Base-by-base conservation (phyloP, 176 grass and related monocot genomes). In the Phoenix dactylifera region DNA sequence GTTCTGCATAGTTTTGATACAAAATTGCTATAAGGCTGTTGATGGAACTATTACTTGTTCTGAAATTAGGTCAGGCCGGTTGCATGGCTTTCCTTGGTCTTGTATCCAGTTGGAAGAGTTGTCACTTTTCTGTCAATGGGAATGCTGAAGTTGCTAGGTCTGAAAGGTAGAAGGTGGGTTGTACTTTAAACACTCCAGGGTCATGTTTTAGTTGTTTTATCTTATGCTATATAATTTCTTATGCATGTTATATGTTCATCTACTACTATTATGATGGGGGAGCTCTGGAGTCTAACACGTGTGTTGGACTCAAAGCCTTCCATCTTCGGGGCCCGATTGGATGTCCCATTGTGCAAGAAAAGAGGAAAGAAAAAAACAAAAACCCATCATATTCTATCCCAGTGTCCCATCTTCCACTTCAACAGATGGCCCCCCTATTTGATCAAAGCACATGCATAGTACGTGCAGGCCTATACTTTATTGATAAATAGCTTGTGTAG, bases 71-170 rank as follows among this genome's bases (percentile, higher is more conserved):
- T 88, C 87, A 98, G 93, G 75, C 88, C 93, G 0, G 88, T 98
- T 15, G 93, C 93, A 62, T 98, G 87, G 88, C 87, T 98, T 86
- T 92, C 93, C 0, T 52, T 98, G 30, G 73, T 98, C 72, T 68
- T 98, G n/a, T 92, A 98, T 71, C 93, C 87, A 17, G 88, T 92
- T 85, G 93, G 93, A 18, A 78, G 85, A 52, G 80, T 98, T 64
- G 84, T 86, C 57, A 89, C 93, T 39, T 86, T 92, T 69, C 74
- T 98, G 51, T 98, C 93, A 16, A 92, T 98, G 93, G 88, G 84
- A 66, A 98, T 98, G 58, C 82, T 98, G 54, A 92, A 89, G 84
- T 73, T 98, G 66, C 73, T 92, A 74, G 88, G 88, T 50, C 76
- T 98, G 29, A 98, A 98, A 86, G 84, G 93, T 30, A 77, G 79